These are phyloP conservation scores for Hypericum androsaemum DNA, from an alignment of 345 rosid genomes.

Conservation along the genomic window DNA sequence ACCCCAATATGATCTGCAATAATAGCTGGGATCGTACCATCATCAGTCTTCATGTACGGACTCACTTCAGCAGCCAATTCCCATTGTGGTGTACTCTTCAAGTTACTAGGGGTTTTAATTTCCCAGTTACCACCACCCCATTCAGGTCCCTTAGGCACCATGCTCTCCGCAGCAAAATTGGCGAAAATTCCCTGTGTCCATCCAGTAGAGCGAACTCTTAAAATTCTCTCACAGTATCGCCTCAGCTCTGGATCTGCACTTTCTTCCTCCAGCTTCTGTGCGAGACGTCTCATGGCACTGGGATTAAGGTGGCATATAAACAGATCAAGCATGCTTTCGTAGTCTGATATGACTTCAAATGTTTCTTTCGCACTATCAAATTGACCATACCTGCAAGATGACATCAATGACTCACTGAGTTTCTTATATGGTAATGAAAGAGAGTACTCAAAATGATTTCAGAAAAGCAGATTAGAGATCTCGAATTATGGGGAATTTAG, in stretches of 20 bases:
- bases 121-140: constrained; percentile 99
- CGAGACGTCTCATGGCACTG: constrained; percentile 96
- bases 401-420: constrained; percentile 10
- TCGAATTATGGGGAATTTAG: too few species aligned
- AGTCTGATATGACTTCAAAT: constrained; percentile 90
- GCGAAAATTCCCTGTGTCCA: constrained; percentile 99
- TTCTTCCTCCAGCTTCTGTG: constrained; percentile 93
- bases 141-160: constrained; percentile 96
- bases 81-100: constrained; percentile 88
- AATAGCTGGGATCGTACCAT: constrained; percentile 83
- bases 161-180: constrained; percentile 98
- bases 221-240: constrained; percentile 85
- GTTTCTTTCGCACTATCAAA: constrained; percentile 94
- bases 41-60: constrained; percentile 97
- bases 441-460: too few species aligned
- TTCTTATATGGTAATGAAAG: neutral
- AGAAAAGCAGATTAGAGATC: too few species aligned
- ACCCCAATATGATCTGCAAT: constrained; percentile 87
- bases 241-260: constrained; percentile 75
- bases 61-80: constrained; percentile 90
- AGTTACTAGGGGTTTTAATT: constrained; percentile 74
- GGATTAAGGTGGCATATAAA: constrained; percentile 97
- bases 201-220: constrained; percentile 87
- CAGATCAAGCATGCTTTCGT: constrained; percentile 89
- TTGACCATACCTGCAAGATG: constrained; percentile 79